Percentiles rank a stretch among this genome's conserved stretches.
These are phyloP conservation scores for Eurotiales sp. DNA, from an alignment of 2,329 filamentous ascomycete genomes.

Conservation along the genomic window DNA sequence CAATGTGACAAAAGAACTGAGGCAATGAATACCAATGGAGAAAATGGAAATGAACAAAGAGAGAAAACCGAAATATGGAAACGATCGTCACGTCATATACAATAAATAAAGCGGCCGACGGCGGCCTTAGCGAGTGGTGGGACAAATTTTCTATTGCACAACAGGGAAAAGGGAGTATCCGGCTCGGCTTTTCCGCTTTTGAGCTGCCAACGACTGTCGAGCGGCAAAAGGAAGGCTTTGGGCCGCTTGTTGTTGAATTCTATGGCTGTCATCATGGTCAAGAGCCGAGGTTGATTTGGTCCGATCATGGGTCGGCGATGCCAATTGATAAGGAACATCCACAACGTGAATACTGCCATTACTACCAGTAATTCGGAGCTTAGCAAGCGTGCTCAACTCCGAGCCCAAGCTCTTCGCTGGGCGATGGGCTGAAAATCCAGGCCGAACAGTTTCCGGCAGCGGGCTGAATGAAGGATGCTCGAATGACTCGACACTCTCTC, in stretches of 20 bases:
- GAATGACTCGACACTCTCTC: conserved; percentile 20
- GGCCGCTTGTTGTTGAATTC: conserved; percentile 8
- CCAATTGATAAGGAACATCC: conserved; percentile 21
- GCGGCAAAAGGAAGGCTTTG: conserved; percentile 18
- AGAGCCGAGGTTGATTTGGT: conserved; percentile 35
- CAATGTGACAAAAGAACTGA: not conserved
- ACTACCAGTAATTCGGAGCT: conserved; percentile 24
- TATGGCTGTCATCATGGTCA: conserved; percentile 20
- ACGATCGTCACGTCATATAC: conserved; percentile 14
- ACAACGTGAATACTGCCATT: conserved; percentile 26
- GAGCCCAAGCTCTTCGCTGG: conserved; percentile 36
- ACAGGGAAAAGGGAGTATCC: conserved; percentile 44
- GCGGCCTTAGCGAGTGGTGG: not conserved
- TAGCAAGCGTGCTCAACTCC: conserved; percentile 28
- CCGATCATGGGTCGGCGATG: conserved; percentile 29
- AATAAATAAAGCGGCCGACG: not conserved
- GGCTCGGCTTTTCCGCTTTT: conserved; percentile 34
- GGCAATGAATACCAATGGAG: conserved; percentile 9
- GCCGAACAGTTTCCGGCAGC: conserved; percentile 13
- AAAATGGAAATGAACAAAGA: not conserved
- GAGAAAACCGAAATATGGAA: conserved; percentile 15
- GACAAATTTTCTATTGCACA: conserved; percentile 5
- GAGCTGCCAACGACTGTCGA: conserved; percentile 21
- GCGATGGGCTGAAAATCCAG: conserved; percentile 29
- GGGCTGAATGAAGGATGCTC: conserved; percentile 9